Evolutionary conservation across 306 rosid genomes (phyloP).

Genomic region (Clitoria ternatea): DNA sequence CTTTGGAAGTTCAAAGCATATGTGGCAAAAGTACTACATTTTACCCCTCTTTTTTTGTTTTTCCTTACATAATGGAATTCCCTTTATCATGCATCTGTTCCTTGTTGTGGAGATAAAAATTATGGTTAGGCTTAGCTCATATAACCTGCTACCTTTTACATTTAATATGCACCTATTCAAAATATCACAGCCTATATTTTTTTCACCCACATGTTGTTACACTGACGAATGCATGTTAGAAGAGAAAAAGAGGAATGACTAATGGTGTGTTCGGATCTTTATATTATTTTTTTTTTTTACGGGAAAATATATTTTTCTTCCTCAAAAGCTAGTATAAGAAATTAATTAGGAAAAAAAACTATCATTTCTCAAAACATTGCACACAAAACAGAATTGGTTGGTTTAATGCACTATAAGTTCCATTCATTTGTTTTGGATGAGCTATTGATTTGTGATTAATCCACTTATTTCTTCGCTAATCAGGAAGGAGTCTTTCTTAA

Average conservation of each 20-base stretch:
- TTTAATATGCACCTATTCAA: neutral
- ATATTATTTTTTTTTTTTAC: too few relatives aligned
- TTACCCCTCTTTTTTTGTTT: neutral
- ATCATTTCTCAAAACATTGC: neutral
- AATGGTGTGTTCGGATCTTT: neutral
- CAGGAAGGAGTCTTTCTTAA: slow-evolving; percentile 5
- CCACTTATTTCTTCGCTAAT: slow-evolving; percentile 11
- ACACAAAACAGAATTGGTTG: neutral
- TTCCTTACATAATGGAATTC: neutral
- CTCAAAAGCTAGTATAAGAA: neutral
- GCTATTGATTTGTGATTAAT: slow-evolving; percentile 13
- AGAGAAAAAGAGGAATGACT: neutral
- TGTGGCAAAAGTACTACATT: neutral
- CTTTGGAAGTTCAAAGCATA: neutral
- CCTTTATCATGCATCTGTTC: too few relatives aligned
- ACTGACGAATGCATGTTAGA: neutral
- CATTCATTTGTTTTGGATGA: slow-evolving; percentile 2
- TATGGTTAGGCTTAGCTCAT: neutral
- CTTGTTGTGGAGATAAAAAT: neutral
- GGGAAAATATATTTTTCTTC: too few relatives aligned
- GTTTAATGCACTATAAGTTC: neutral
- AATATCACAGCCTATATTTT: neutral
- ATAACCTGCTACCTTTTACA: neutral
- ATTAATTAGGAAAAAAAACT: neutral
- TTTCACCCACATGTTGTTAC: neutral